phyloP scores from a whole-genome alignment of 2,329 filamentous ascomycete species.

The Furcasterigmium sp. region DNA sequence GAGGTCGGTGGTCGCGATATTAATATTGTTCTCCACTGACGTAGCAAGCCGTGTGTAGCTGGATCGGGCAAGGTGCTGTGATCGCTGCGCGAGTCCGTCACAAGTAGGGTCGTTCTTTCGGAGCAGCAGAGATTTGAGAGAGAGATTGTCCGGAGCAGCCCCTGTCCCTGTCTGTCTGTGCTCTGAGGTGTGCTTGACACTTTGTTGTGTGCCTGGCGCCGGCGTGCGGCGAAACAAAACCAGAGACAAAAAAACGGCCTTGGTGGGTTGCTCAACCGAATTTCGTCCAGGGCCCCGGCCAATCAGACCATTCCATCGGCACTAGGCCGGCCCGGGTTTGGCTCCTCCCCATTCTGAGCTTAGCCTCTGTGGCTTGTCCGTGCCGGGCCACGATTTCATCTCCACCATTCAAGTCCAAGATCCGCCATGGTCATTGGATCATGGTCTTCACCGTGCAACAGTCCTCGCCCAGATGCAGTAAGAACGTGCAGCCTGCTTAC shows the following conservation, averaged over 20 bases:
- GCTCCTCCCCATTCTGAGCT: neutral
- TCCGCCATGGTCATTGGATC: too few relatives aligned
- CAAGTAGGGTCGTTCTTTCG: neutral
- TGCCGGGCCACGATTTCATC: too few relatives aligned
- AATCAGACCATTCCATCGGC: conserved; percentile 1
- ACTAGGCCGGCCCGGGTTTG: neutral
- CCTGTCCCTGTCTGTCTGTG: neutral
- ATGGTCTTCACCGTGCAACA: too few relatives aligned
- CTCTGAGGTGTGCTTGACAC: neutral
- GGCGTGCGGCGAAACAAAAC: neutral
- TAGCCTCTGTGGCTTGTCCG: neutral
- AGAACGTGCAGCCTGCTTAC: too few relatives aligned
- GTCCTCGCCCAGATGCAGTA: too few relatives aligned
- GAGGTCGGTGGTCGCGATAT: conserved; percentile 1
- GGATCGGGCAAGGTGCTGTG: conserved; percentile 1
- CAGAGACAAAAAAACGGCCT: neutral
- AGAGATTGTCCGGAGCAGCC: neutral
- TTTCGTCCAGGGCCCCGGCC: neutral
- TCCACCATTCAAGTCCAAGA: too few relatives aligned
- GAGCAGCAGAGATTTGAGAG: too few relatives aligned
- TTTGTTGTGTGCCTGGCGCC: neutral
- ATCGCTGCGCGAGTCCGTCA: neutral
- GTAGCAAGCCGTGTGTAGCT: conserved; percentile 7
- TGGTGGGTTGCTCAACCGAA: neutral
- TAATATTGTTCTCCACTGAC: conserved; percentile 15